Base-by-base conservation (phyloP, 2,329 filamentous ascomycete species). In the Ophiostoma pallidulum region DNA sequence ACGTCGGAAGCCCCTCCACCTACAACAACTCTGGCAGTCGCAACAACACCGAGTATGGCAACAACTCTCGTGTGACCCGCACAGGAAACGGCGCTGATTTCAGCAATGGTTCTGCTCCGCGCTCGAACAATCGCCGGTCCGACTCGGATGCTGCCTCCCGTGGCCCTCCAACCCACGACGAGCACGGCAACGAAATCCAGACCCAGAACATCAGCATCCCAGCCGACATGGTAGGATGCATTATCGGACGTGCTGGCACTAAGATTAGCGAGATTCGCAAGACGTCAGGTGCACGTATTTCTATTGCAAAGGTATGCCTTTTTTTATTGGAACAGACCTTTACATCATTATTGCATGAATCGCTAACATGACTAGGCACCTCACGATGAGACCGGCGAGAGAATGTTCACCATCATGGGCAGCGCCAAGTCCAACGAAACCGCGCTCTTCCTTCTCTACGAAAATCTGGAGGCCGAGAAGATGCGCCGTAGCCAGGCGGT, bases 401-500 rank as follows among this genome's bases (percentile, higher is more conserved):
- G 92, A 60, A 98, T 98, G 92, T 98, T 98, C 72, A 98, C 92
- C 62, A 98, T 98, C 64, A 96, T 94, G 78, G 92, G 92, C 57
- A 94, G 86, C 52, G 83, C 87, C 51, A 84, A 84, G 69, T 88
- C 89, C 55, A 98, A 98, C 60, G 92, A 98, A 70, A 91, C 89
- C 58, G 92, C 92, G 4, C 75, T 98, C 24, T 96, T 95, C 68
- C 81, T 98, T 46, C 75, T 98, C 54, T 98, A 98, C 65, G 92
- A 98, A 75, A 98, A 98, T 68, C 80, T 98, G 44, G 92, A 98
- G 72, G 91, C 90, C 14, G 92, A 98, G 74, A 98, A 98, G 79
- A 94, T 94, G 82, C 88, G 92, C 60, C 87, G 92, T 64, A 94
- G 88, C 74, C 85, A 94, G 69, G 78, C 81, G 9, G 53, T 50